phyloP scores from a whole-genome alignment of 139 green algal species.

The Chlamydomonas eustigma region DNA sequence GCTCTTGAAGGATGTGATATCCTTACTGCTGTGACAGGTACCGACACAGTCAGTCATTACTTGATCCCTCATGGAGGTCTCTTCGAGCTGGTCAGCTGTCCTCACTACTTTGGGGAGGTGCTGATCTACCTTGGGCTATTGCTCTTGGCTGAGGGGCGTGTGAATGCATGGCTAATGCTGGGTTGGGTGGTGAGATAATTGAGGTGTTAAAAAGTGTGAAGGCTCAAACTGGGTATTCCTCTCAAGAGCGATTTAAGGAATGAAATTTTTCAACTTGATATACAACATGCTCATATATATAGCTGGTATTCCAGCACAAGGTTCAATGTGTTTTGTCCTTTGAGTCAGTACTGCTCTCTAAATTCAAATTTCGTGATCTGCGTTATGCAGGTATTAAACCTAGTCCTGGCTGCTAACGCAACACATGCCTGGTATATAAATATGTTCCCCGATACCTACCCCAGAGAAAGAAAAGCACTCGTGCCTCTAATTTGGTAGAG shows the following conservation, averaged over 20 bases:
- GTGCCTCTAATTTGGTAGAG: neutral
- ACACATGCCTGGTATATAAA: conserved; percentile 61
- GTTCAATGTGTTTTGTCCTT: too few relatives aligned
- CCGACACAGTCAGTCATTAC: conserved; percentile 3
- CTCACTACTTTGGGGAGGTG: conserved; percentile 81
- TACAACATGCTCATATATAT: neutral
- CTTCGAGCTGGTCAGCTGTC: conserved; percentile 75
- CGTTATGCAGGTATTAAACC: conserved; percentile 63
- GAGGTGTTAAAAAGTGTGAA: neutral
- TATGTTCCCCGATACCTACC: conserved; percentile 26
- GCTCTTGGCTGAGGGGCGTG: conserved; percentile 14
- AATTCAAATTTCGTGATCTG: too few relatives aligned
- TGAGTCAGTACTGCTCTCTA: too few relatives aligned
- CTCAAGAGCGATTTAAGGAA: neutral
- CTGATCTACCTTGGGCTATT: conserved; percentile 68
- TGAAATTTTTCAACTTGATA: neutral
- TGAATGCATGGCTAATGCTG: conserved; percentile 33
- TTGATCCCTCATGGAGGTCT: conserved; percentile 33
- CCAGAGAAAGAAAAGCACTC: neutral
- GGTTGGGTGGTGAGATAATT: conserved; percentile 46
- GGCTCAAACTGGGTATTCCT: neutral
- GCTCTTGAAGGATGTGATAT: too few relatives aligned
- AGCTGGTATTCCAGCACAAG: neutral
- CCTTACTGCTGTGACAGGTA: too few relatives aligned
- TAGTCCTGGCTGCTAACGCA: conserved; percentile 57